These are phyloP conservation scores for Cyberlindnera maritima DNA, from an alignment of 805 yeast genomes.

Conservation along the genomic window DNA sequence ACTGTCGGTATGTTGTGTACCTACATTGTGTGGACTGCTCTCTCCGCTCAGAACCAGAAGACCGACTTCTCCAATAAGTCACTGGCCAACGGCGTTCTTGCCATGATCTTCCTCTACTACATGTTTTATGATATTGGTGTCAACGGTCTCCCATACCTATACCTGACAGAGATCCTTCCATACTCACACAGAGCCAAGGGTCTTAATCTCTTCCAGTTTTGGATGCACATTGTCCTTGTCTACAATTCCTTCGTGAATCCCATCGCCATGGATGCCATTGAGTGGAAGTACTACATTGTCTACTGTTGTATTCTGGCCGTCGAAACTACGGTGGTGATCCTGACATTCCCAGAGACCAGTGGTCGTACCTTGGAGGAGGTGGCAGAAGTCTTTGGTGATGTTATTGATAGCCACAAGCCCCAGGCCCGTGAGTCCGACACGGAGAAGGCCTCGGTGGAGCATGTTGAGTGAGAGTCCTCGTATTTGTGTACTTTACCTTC, in stretches of 20 bases:
- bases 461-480: no score
- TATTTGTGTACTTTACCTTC: no score
- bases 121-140: slow-evolving; percentile 38
- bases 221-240: slow-evolving; percentile 20
- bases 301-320: slow-evolving; percentile 31
- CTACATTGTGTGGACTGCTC: slow-evolving; percentile 40
- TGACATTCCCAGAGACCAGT: slow-evolving; percentile 35
- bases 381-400: slow-evolving; percentile 32
- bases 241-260: slow-evolving; percentile 36
- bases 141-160: slow-evolving; percentile 44
- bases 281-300: slow-evolving; percentile 36
- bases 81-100: slow-evolving; percentile 43
- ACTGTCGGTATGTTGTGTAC: slow-evolving; percentile 33
- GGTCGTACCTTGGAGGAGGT: slow-evolving; percentile 39
- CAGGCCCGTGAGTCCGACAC: no score
- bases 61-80: slow-evolving; percentile 36
- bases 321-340: slow-evolving; percentile 28
- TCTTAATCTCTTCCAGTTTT: slow-evolving; percentile 14
- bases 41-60: slow-evolving; percentile 44
- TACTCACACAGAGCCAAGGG: slow-evolving; percentile 30
- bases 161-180: slow-evolving; percentile 40
- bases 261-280: slow-evolving; percentile 35
- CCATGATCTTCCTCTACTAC: slow-evolving; percentile 47
- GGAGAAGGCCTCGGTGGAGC: no score
- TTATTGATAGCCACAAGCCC: neutral